phyloP scores from a whole-genome alignment of 2,329 filamentous ascomycete genomes.

The Apiospora pterosperma region DNA sequence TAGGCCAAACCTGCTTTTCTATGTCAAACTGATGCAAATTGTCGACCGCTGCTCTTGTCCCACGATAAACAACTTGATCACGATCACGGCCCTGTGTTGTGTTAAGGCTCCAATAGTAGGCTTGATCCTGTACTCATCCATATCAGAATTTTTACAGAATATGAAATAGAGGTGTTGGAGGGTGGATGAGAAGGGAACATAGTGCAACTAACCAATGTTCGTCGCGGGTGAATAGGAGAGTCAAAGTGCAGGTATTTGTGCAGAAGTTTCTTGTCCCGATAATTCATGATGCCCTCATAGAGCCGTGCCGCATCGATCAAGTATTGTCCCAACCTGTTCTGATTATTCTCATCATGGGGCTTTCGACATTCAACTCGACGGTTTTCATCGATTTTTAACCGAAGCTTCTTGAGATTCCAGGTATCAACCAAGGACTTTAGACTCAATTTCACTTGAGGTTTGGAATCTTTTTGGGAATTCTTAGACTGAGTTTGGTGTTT shows the following conservation, averaged over 20 bases:
- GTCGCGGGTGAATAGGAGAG: slow-evolving; percentile 37
- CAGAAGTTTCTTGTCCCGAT: slow-evolving; percentile 31
- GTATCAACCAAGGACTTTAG: not conserved
- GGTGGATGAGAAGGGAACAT: not conserved
- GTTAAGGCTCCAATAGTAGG: slow-evolving; percentile 37
- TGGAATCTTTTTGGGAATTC: not conserved
- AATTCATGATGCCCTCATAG: slow-evolving; percentile 32
- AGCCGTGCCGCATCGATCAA: slow-evolving; percentile 19
- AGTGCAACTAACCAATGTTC: slow-evolving; percentile 29
- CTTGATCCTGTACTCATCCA: slow-evolving; percentile 32
- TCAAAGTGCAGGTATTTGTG: slow-evolving; percentile 28
- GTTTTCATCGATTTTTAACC: not conserved
- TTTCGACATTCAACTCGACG: not conserved
- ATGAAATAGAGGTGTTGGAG: not conserved
- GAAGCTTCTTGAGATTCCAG: not conserved
- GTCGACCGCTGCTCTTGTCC: slow-evolving; percentile 22
- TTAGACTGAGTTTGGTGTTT: not conserved
- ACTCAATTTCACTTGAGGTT: not conserved
- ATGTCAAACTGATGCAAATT: slow-evolving; percentile 19
- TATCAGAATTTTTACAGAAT: not conserved
- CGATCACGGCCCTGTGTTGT: slow-evolving; percentile 36
- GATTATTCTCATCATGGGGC: not conserved
- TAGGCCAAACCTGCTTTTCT: not conserved
- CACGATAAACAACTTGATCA: slow-evolving; percentile 40
- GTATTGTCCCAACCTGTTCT: slow-evolving; percentile 21